Evolutionary conservation across 2,329 filamentous ascomycete species (phyloP).

Genomic region (Xylaria sp.): DNA sequence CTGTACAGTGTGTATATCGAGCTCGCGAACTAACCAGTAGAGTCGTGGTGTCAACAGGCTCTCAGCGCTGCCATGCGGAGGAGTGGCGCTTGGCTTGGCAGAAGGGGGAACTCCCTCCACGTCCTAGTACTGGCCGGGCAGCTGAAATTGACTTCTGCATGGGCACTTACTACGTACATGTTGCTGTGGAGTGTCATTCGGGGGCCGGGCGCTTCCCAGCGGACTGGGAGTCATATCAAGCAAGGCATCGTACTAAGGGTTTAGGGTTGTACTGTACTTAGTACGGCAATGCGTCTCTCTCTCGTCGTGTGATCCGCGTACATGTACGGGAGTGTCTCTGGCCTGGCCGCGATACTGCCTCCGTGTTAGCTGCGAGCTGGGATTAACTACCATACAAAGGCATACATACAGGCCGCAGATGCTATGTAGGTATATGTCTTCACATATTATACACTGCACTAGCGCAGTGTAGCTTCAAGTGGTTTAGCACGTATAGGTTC

Average conservation of each 20-base stretch:
- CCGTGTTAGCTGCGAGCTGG: background rate
- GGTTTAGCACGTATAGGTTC: background rate
- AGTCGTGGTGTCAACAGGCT: slow-evolving; percentile 18
- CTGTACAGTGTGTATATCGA: background rate
- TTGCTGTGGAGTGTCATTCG: slow-evolving; percentile 32
- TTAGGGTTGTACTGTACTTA: slow-evolving; percentile 15
- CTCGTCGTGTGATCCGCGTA: slow-evolving; percentile 9
- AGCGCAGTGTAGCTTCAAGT: background rate
- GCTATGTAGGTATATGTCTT: too few relatives aligned
- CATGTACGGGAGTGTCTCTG: background rate
- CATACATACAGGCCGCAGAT: background rate
- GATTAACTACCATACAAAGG: background rate
- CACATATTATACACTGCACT: background rate
- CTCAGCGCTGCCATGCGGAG: slow-evolving; percentile 36
- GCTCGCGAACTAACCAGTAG: slow-evolving; percentile 29
- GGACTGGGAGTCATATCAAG: slow-evolving; percentile 33
- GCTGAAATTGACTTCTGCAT: slow-evolving; percentile 30
- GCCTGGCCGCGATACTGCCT: background rate
- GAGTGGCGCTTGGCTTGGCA: slow-evolving; percentile 35
- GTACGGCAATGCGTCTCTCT: slow-evolving; percentile 10
- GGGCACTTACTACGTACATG: slow-evolving; percentile 27
- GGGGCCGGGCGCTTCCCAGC: slow-evolving; percentile 33
- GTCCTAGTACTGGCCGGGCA: slow-evolving; percentile 30
- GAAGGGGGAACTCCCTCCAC: slow-evolving; percentile 16
- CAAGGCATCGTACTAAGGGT: slow-evolving; percentile 31